These are phyloP conservation scores for Aspergillus asperescens DNA, from an alignment of 495 filamentous ascomycete species.

Conservation along the genomic window DNA sequence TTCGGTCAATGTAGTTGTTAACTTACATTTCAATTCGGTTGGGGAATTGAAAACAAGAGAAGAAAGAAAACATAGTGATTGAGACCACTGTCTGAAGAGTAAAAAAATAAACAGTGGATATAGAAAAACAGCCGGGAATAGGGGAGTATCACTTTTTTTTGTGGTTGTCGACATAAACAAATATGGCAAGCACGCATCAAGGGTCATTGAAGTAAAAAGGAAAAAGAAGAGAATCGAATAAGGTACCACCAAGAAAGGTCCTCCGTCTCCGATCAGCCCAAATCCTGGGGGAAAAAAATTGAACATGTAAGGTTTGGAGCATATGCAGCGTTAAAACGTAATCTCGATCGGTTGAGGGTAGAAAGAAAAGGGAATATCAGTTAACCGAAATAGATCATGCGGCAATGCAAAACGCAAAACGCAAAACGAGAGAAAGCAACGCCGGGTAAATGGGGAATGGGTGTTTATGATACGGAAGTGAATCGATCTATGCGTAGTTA, in stretches of 20 bases:
- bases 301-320: conserved; percentile 15
- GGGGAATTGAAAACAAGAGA: conserved; percentile 7
- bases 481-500: conserved; percentile 34
- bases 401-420: conserved; percentile 22
- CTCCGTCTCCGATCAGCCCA: conserved; percentile 8
- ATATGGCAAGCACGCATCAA: conserved; percentile 28
- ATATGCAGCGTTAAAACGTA: conserved; percentile 1
- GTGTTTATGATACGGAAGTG: conserved; percentile 20
- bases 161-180: conserved; percentile 18
- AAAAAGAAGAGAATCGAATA: conserved; percentile 17
- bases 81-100: conserved; percentile 16
- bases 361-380: conserved; percentile 23
- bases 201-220: conserved; percentile 17
- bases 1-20: conserved; percentile 14
- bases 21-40: conserved; percentile 27
- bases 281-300: conserved; percentile 2
- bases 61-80: conserved; percentile 23
- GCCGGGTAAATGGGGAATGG: conserved; percentile 21
- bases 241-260: conserved; percentile 6
- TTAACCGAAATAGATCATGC: conserved; percentile 19
- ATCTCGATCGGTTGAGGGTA: conserved; percentile 10
- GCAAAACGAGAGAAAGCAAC: conserved; percentile 18
- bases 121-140: conserved; percentile 2
- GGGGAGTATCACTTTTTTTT: conserved; percentile 24
- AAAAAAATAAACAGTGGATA: conserved; percentile 16